Base-by-base conservation (phyloP, 345 rosid species). In the Conringia planisiliqua region DNA sequence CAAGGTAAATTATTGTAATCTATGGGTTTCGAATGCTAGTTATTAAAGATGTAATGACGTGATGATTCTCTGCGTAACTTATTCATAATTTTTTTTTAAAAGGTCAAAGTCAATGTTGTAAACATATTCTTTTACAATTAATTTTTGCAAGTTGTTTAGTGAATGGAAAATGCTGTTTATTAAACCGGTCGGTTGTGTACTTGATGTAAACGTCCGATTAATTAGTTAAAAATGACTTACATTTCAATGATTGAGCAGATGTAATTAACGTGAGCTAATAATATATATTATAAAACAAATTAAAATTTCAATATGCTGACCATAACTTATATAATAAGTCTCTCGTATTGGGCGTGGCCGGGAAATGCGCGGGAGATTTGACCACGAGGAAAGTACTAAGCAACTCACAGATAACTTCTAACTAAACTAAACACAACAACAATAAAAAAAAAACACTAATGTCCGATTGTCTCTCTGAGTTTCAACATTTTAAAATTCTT, bases 351-450 rank as follows among this genome's bases (percentile, higher is more conserved):
- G 75, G 47, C 50, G 40, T 61, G 75, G 60, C 51, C 3, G 3
- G 11, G 4, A 26, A 38, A 26, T 62, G 68, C 51, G 62, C 72
- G 78, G 78, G 72, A 74, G 67, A 26, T 47, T 66, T 73, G 71
- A 65, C 57, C 24, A 73, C 11, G 30, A 73, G 44, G 57, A 72
- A 62, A 62, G 2, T 72, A 11, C 3, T 3, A 60, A 54, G 62
- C n/a, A 43, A 51, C 61, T 52, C 48, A 1, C 0, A 42, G 33
- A 57, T 18, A 43, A 3, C 13, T 56, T 70, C 58, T 71, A 61
- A 36, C 75, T 24, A 61, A 62, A 17, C n/a, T 32, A 24, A 59
- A 59, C 35, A 20, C 1, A 33, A 39, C 8, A 14, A 8, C 5
- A 13, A 46, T 11, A 32, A 13, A 62, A 72, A n/a, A n/a, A n/a